phyloP scores from a whole-genome alignment of 768 basidiomycete species.

The Boletus reticuloceps region DNA sequence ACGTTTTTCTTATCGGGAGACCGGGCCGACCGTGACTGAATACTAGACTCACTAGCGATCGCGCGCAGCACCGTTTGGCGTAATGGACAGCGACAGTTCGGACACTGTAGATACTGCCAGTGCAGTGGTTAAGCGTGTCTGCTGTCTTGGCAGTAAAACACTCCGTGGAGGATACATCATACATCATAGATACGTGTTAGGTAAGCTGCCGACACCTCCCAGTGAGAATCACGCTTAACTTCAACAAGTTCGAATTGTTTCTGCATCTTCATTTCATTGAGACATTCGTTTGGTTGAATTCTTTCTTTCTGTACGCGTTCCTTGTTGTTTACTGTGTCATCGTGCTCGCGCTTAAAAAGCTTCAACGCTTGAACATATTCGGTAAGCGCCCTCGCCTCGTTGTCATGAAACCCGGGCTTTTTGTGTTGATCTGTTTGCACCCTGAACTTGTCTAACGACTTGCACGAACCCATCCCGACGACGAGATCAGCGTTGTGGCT shows the following conservation, averaged over 20 bases:
- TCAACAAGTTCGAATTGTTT: not conserved
- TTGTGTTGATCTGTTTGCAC: constrained; percentile 35
- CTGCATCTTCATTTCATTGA: not conserved
- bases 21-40: not conserved
- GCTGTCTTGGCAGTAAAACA: not conserved
- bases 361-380: not conserved
- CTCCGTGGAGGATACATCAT: not conserved
- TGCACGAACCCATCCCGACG: constrained; percentile 19
- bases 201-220: not conserved
- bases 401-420: constrained; percentile 14
- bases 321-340: not conserved
- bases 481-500: constrained; percentile 16
- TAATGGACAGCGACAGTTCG: not conserved
- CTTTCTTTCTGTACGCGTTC: not conserved
- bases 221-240: not conserved
- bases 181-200: not conserved
- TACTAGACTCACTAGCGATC: not conserved
- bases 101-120: too few species aligned
- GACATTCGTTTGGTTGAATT: too few species aligned
- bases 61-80: not conserved
- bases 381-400: constrained; percentile 18
- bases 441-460: constrained; percentile 28
- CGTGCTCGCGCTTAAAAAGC: not conserved
- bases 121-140: not conserved
- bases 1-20: not conserved